These are phyloP conservation scores for Centella asiatica DNA, from an alignment of 129 eudicot genomes.

Conservation along the genomic window DNA sequence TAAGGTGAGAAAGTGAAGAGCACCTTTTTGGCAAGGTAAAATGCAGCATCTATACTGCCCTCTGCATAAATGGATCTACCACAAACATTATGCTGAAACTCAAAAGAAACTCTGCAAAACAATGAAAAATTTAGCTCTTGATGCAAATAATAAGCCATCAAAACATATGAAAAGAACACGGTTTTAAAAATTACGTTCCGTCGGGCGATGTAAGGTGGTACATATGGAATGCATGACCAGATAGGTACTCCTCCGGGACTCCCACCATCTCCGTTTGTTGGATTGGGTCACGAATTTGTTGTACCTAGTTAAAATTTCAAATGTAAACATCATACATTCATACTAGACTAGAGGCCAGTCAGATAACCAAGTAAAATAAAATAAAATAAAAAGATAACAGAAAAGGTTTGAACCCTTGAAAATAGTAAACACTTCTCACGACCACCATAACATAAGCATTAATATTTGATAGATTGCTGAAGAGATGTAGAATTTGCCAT, in stretches of 20 bases:
- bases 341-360: not conserved
- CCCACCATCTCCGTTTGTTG: constrained; percentile 76
- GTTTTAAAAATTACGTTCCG: constrained; percentile 49
- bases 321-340: not conserved
- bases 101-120: constrained; percentile 65
- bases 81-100: constrained; percentile 95
- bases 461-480: too few relatives aligned
- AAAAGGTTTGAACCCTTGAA: not conserved
- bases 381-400: not conserved
- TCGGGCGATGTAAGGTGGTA: constrained; percentile 87
- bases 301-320: constrained; percentile 34
- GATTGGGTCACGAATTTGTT: constrained; percentile 60
- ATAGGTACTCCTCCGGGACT: constrained; percentile 73
- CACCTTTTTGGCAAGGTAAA: constrained; percentile 87
- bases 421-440: too few relatives aligned
- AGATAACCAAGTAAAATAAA: not conserved
- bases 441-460: too few relatives aligned
- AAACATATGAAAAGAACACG: not conserved
- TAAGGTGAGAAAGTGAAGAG: constrained; percentile 8
- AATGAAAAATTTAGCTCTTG: not conserved
- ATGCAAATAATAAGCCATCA: not conserved
- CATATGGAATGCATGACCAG: constrained; percentile 93
- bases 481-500: too few relatives aligned
- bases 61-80: constrained; percentile 98
- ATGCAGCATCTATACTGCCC: constrained; percentile 87